These are phyloP conservation scores for Pythium dissimile DNA, from an alignment of 352 stramenopile genomes.

Conservation along the genomic window DNA sequence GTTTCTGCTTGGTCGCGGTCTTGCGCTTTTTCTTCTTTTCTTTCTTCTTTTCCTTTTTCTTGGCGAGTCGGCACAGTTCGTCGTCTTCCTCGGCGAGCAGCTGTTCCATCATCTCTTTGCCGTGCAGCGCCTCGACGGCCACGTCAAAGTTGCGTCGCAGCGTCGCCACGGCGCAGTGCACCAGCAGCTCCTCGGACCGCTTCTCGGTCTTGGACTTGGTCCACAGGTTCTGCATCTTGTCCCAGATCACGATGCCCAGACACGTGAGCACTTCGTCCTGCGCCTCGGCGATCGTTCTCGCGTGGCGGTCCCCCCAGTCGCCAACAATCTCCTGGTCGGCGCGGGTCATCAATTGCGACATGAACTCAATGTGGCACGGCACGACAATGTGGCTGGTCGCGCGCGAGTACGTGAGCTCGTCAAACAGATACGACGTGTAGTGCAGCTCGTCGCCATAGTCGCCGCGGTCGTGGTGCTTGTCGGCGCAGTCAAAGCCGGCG, in stretches of 20 bases:
- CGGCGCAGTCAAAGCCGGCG: conserved; percentile 66
- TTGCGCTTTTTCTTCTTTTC: conserved; percentile 90
- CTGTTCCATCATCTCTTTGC: conserved; percentile 87
- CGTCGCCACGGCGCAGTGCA: conserved; percentile 74
- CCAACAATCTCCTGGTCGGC: conserved; percentile 81
- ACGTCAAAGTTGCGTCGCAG: conserved; percentile 82
- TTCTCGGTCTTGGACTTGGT: conserved; percentile 74
- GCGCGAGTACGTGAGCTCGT: conserved; percentile 80
- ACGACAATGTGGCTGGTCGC: conserved; percentile 80
- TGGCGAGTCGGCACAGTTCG: conserved; percentile 63
- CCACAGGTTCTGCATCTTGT: conserved; percentile 85
- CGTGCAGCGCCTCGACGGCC: conserved; percentile 77
- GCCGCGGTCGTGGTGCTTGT: conserved; percentile 69
- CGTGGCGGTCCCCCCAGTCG: conserved; percentile 80
- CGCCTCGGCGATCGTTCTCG: conserved; percentile 78
- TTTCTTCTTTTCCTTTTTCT: conserved; percentile 88
- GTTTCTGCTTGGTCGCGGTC: conserved; percentile 68
- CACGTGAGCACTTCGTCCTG: conserved; percentile 87
- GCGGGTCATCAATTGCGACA: conserved; percentile 80
- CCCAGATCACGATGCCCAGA: conserved; percentile 85
- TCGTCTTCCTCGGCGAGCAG: conserved; percentile 82
- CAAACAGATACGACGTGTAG: conserved; percentile 85
- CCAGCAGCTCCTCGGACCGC: conserved; percentile 70
- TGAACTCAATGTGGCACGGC: conserved; percentile 82
- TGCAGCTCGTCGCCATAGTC: conserved; percentile 82